A percentile compares a stretch with the other conserved stretches of the same genome.
These are phyloP conservation scores for Talaromyces sp. DNA, from an alignment of 2,329 filamentous ascomycete species.

Conservation along the genomic window DNA sequence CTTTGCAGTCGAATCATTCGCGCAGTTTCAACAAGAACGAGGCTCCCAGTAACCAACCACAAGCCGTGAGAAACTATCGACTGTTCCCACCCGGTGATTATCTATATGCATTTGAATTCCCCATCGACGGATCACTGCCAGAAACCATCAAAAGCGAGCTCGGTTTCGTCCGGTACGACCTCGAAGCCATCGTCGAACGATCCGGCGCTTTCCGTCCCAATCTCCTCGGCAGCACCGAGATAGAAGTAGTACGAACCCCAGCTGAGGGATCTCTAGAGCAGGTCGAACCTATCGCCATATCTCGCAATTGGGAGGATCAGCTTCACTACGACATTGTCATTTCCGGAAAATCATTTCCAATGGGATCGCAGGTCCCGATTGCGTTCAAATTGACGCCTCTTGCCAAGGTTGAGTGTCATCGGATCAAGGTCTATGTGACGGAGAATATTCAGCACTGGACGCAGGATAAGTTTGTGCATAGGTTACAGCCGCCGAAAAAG, in stretches of 20 bases:
- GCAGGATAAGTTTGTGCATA: conserved; percentile 77
- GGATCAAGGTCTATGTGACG: conserved; percentile 86
- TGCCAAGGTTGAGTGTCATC: conserved; percentile 89
- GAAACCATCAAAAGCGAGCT: conserved; percentile 87
- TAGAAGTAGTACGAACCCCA: conserved; percentile 79
- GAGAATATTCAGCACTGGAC: conserved; percentile 92
- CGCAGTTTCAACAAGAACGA: conserved; percentile 84
- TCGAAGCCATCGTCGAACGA: conserved; percentile 81
- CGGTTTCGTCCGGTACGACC: conserved; percentile 81
- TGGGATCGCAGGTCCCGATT: conserved; percentile 84
- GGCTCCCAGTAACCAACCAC: conserved; percentile 53
- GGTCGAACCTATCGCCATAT: conserved; percentile 90
- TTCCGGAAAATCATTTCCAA: conserved; percentile 89
- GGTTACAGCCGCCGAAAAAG: conserved; percentile 80
- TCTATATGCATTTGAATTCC: conserved; percentile 76
- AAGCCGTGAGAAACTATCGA: conserved; percentile 78
- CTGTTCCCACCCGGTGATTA: conserved; percentile 76
- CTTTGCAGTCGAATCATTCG: conserved; percentile 75
- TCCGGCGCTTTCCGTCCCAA: conserved; percentile 89
- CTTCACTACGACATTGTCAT: conserved; percentile 95
- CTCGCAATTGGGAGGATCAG: conserved; percentile 90
- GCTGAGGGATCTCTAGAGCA: conserved; percentile 86
- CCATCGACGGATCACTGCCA: conserved; percentile 70
- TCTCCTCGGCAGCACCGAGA: conserved; percentile 75
- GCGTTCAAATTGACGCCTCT: conserved; percentile 91